Conservation (phyloP, 140 eudicot species). For the Flaveria floridana region DNA sequence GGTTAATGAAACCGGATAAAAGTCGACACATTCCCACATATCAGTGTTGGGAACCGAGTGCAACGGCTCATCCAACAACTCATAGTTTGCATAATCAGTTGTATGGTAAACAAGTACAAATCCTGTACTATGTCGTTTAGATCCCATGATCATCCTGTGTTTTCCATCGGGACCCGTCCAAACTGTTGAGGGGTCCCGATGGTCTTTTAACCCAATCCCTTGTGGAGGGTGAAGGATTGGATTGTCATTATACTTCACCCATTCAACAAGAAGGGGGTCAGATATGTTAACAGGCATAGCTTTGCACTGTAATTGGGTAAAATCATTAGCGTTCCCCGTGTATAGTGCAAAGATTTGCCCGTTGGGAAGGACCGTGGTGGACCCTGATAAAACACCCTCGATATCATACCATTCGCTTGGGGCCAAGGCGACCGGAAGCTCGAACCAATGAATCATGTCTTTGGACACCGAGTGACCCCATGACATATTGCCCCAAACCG, state of each 20-base stretch:
- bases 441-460: conserved; percentile 52
- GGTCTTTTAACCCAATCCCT: conserved; percentile 46
- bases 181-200: conserved; percentile 60
- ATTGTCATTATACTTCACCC: conserved; percentile 53
- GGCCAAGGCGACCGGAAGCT: conserved; percentile 48
- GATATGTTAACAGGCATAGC: conserved; percentile 48
- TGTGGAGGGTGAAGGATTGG: conserved; percentile 52
- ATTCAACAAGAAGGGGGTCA: conserved; percentile 59
- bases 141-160: conserved; percentile 49
- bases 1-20: conserved; percentile 47
- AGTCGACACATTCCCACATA: conserved; percentile 71
- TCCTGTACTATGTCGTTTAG: conserved; percentile 43
- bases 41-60: conserved; percentile 55
- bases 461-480: conserved; percentile 78
- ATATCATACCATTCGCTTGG: conserved; percentile 49
- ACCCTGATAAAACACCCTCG: conserved; percentile 58
- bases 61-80: conserved; percentile 35
- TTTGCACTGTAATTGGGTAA: conserved; percentile 45
- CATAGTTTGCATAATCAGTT: conserved; percentile 40
- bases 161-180: conserved; percentile 52
- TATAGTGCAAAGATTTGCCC: conserved; percentile 49
- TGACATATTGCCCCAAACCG: conserved; percentile 67
- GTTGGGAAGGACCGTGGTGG: conserved; percentile 52
- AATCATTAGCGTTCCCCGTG: conserved; percentile 46
- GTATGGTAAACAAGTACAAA: conserved; percentile 45